Conservation (phyloP, 345 rosid genomes). For the Populus ilicifolia region DNA sequence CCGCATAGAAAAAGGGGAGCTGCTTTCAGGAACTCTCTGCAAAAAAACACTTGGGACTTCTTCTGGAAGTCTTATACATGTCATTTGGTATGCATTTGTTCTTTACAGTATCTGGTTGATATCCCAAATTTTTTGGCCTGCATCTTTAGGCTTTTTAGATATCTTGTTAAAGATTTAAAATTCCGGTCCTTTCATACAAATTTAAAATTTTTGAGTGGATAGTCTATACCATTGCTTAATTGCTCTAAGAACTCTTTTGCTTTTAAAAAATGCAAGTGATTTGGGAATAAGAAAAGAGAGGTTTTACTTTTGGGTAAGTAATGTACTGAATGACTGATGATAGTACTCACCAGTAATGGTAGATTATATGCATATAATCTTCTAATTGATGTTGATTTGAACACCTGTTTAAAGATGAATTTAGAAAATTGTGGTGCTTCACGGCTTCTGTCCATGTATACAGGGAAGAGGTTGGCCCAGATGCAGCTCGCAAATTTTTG, state of each 20-base stretch:
- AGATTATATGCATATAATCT: background rate
- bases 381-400: background rate
- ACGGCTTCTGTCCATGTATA: background rate
- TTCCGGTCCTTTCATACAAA: too few relatives aligned
- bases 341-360: background rate
- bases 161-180: background rate
- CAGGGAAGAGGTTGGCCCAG: constrained; percentile 99
- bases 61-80: constrained; percentile 91
- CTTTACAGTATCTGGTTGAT: background rate
- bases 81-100: constrained; percentile 61
- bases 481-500: constrained; percentile 96
- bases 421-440: background rate
- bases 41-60: constrained; percentile 92
- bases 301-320: background rate
- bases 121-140: background rate
- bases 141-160: background rate
- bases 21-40: constrained; percentile 92
- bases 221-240: too few relatives aligned
- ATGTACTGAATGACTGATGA: background rate
- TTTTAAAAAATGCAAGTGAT: too few relatives aligned
- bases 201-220: too few relatives aligned
- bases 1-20: constrained; percentile 89
- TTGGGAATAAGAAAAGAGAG: too few relatives aligned
- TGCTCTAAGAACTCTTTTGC: too few relatives aligned
- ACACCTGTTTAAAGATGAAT: background rate